These are phyloP conservation scores for Penicillium sp. DNA, from an alignment of 2,329 filamentous ascomycete species.

Conservation along the genomic window DNA sequence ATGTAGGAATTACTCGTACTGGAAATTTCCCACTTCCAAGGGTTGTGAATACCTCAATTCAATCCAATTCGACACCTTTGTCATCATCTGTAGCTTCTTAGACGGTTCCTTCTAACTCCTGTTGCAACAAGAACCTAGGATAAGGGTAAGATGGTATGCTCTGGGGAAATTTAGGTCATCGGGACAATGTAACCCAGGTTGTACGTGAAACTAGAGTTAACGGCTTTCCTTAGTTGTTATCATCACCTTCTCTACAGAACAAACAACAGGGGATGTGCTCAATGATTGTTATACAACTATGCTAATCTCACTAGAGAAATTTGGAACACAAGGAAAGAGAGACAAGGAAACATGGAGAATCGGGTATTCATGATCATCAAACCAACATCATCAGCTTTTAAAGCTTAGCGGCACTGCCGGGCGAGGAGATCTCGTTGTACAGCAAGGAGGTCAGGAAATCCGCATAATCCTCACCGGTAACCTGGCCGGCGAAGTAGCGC, in stretches of 20 bases:
- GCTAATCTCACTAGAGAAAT: conserved; percentile 18
- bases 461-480: conserved; percentile 95
- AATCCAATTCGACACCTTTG: too few relatives aligned
- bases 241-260: not conserved
- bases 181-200: not conserved
- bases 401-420: conserved; percentile 67
- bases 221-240: not conserved
- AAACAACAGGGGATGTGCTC: not conserved
- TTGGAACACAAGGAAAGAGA: not conserved
- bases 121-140: too few relatives aligned
- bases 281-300: conserved; percentile 24
- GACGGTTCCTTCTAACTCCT: too few relatives aligned
- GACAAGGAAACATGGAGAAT: conserved; percentile 9
- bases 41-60: too few relatives aligned
- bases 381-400: conserved; percentile 34
- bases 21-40: too few relatives aligned
- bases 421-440: conserved; percentile 61
- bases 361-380: conserved; percentile 32
- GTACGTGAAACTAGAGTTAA: not conserved
- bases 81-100: too few relatives aligned
- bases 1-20: too few relatives aligned
- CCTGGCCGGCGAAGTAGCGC: conserved; percentile 88
- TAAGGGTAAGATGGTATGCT: too few relatives aligned
- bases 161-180: too few relatives aligned
- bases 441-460: conserved; percentile 88